Conservation (phyloP, 352 stramenopile genomes). For the Phytopythium oedochilum region DNA sequence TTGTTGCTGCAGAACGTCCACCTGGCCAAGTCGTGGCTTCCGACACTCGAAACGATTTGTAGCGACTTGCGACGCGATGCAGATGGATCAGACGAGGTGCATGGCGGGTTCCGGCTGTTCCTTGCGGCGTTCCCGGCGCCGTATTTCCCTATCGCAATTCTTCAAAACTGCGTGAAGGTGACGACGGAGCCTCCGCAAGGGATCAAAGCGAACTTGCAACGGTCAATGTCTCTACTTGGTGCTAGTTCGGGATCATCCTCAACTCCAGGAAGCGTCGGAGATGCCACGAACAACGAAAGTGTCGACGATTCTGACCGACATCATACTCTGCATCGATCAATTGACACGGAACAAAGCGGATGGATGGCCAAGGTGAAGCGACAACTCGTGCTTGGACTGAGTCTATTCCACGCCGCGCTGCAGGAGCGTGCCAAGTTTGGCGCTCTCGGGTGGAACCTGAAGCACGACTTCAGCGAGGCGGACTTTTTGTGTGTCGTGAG, state of each 20-base stretch:
- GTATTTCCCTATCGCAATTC: conserved; percentile 68
- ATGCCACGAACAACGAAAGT: neutral
- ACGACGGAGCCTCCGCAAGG: conserved; percentile 74
- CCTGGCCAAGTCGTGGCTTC: conserved; percentile 73
- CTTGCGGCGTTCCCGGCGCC: conserved; percentile 56
- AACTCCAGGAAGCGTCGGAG: neutral
- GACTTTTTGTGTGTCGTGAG: conserved; percentile 71
- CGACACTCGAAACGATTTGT: conserved; percentile 46
- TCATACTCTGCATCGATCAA: neutral
- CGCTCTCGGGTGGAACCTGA: conserved; percentile 69
- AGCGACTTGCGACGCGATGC: conserved; percentile 22
- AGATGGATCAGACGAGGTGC: conserved; percentile 25
- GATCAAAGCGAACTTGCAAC: conserved; percentile 68
- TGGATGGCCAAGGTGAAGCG: conserved; percentile 27
- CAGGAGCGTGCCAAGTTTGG: conserved; percentile 78
- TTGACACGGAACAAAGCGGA: neutral
- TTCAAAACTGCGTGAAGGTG: conserved; percentile 77
- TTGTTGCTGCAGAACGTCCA: conserved; percentile 76
- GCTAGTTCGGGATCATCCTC: neutral
- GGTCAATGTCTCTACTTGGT: conserved; percentile 46
- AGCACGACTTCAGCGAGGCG: conserved; percentile 74
- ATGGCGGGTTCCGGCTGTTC: conserved; percentile 64
- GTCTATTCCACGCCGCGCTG: conserved; percentile 75
- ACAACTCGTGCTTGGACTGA: conserved; percentile 65
- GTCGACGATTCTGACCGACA: neutral